Base-by-base conservation (phyloP, 2,329 filamentous ascomycete species). In the Rhynchosporium agropyri region DNA sequence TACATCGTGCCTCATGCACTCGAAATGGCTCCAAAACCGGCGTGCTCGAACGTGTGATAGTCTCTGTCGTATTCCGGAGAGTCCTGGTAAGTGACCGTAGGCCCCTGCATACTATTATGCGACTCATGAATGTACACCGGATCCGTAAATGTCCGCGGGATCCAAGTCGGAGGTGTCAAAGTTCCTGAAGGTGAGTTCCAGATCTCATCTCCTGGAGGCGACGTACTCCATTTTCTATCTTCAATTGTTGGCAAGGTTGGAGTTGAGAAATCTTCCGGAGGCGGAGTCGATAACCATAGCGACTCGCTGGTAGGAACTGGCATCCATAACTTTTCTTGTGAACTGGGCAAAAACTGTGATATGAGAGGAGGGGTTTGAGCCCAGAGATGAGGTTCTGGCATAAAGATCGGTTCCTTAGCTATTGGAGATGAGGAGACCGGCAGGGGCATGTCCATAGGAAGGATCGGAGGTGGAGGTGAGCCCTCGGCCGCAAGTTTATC, bases 21-120 rank as follows among this genome's bases (percentile, higher is more conserved):
- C 20, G 51, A 54, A 29, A 54, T 15, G n/a, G 51, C 51, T 26
- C 51, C 51, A 15, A 54, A 40, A 4, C 33, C 51, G 10, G 51
- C 51, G 38, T 54, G 51, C 33, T 54, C 51, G n/a, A 54, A 54
- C 26, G 51, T 42, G 33, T 13, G 51, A 20, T 40, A 26, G 36
- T 54, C 51, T 29, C 51, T 40, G 6, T 54, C 51, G 20, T 40
- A 54, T 42, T 54, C 51, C 20, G 33, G 51, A 12, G 36, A 20
- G 8, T 29, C 40, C 8, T 40, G 51, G 38, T 28, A 54, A 54
- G 33, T 54, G 20, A 40, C 28, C 9, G 51, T 3, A 15, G 51
- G 33, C 1, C 8, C 51, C 40, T 33, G 36, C 33, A 20, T 13
- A 5, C 20, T 9, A 42, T 33, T 3, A 12, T 29, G 20, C 13